These are phyloP conservation scores for Hypoxylon sp. DNA, from an alignment of 2,329 filamentous ascomycete species.

Conservation along the genomic window DNA sequence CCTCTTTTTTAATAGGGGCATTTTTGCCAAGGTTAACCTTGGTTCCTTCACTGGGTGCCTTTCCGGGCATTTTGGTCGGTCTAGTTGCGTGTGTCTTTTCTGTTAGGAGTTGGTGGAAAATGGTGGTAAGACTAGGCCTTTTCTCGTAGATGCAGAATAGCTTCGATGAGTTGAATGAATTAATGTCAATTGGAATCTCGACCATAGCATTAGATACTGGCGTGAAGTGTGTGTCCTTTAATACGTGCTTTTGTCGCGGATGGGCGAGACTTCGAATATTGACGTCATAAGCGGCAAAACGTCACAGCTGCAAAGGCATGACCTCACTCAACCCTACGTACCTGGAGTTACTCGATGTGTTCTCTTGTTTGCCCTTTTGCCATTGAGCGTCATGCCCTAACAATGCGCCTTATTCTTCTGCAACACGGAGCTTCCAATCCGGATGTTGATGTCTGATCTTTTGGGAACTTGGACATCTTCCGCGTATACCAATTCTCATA, in stretches of 20 bases:
- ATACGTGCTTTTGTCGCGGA: conserved; percentile 12
- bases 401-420: conserved; percentile 5
- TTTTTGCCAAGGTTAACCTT: conserved; percentile 65
- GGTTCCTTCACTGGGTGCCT: conserved; percentile 50
- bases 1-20: conserved; percentile 69
- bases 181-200: background rate
- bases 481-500: background rate
- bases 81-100: conserved; percentile 7
- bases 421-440: conserved; percentile 33
- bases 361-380: conserved; percentile 4
- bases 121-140: conserved; percentile 1
- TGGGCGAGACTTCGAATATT: conserved; percentile 28
- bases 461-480: background rate
- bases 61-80: conserved; percentile 45
- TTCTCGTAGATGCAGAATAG: background rate
- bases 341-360: conserved; percentile 4
- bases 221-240: conserved; percentile 12
- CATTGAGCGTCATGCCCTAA: background rate
- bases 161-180: background rate
- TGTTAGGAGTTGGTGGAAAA: conserved; percentile 27
- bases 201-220: background rate
- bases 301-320: conserved; percentile 41
- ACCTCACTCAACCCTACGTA: conserved; percentile 41
- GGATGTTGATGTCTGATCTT: background rate
- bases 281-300: conserved; percentile 48